phyloP scores from a whole-genome alignment of 371 early-diverging fungal genomes.

The Apophysomyces ossiformis region DNA sequence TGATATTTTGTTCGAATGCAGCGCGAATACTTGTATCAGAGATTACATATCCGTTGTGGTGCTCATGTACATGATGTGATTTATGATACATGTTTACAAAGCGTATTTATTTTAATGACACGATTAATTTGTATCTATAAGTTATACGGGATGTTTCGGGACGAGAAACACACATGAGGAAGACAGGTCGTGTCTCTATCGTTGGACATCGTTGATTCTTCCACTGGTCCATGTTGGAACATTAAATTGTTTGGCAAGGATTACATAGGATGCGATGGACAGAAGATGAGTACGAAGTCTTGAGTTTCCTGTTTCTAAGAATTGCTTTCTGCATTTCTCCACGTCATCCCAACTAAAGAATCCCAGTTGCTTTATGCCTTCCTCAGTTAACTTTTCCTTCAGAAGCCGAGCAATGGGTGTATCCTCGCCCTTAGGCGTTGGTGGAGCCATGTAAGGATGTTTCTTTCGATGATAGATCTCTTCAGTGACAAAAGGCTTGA shows the following conservation, averaged over 20 bases:
- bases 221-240: slow-evolving; percentile 9
- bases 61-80: too few species aligned
- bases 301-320: slow-evolving; percentile 8
- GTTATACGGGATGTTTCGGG: too few species aligned
- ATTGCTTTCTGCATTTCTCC: slow-evolving; percentile 3
- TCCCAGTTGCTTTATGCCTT: slow-evolving; percentile 21
- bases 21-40: too few species aligned
- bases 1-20: too few species aligned
- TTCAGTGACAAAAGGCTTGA: slow-evolving; percentile 28
- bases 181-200: too few species aligned
- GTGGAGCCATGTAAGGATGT: slow-evolving; percentile 29
- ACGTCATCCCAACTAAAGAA: slow-evolving; percentile 15
- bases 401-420: slow-evolving; percentile 1
- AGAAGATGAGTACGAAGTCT: slow-evolving; percentile 17
- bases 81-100: too few species aligned
- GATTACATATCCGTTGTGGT: too few species aligned
- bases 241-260: slow-evolving; percentile 24
- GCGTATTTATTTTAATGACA: too few species aligned
- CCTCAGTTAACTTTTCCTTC: slow-evolving; percentile 19
- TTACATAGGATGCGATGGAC: slow-evolving; percentile 21
- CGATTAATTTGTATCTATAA: too few species aligned
- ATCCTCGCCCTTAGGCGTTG: slow-evolving; percentile 18
- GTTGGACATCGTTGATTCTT: too few species aligned
- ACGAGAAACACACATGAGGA: too few species aligned
- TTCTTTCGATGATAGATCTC: slow-evolving; percentile 30